phyloP scores from a whole-genome alignment of 768 basidiomycete genomes.

The Suillus subaureus region DNA sequence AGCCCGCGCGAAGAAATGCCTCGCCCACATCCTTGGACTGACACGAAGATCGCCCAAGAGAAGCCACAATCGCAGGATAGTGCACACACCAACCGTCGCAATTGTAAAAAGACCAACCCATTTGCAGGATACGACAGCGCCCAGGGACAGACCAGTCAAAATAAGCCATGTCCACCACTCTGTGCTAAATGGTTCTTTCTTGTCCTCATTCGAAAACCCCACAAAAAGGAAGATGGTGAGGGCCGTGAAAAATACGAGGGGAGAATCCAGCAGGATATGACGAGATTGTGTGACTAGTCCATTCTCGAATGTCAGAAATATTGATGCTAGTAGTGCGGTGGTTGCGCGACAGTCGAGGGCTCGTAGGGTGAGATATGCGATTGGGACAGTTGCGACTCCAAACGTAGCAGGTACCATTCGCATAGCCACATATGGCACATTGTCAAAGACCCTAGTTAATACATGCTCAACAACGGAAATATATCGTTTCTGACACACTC shows the following conservation, averaged over 20 bases:
- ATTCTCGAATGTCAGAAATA: conserved; percentile 97
- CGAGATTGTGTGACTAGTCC: conserved; percentile 94
- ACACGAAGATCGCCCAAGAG: conserved; percentile 87
- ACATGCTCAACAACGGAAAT: conserved; percentile 3
- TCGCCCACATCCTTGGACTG: conserved; percentile 69
- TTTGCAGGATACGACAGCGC: conserved; percentile 92
- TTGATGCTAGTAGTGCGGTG: conserved; percentile 86
- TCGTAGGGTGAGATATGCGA: conserved; percentile 93
- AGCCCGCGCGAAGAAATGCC: conserved; percentile 88
- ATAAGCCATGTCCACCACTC: conserved; percentile 94
- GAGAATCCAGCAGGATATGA: conserved; percentile 96
- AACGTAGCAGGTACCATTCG: conserved; percentile 90
- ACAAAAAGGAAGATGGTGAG: conserved; percentile 86
- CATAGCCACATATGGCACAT: conserved; percentile 96
- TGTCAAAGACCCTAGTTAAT: conserved; percentile 66
- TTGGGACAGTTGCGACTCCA: conserved; percentile 86
- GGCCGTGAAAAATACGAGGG: conserved; percentile 97
- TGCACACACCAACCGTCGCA: conserved; percentile 87
- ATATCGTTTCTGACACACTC: conserved; percentile 30
- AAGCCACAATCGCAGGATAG: conserved; percentile 84
- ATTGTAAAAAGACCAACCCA: conserved; percentile 99
- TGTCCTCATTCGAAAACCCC: conserved; percentile 91
- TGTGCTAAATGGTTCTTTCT: conserved; percentile 76
- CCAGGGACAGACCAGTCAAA: conserved; percentile 86
- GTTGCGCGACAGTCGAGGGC: conserved; percentile 90